These are phyloP conservation scores for Ophiostoma perfectum DNA, from an alignment of 2,329 filamentous ascomycete species.

Conservation along the genomic window DNA sequence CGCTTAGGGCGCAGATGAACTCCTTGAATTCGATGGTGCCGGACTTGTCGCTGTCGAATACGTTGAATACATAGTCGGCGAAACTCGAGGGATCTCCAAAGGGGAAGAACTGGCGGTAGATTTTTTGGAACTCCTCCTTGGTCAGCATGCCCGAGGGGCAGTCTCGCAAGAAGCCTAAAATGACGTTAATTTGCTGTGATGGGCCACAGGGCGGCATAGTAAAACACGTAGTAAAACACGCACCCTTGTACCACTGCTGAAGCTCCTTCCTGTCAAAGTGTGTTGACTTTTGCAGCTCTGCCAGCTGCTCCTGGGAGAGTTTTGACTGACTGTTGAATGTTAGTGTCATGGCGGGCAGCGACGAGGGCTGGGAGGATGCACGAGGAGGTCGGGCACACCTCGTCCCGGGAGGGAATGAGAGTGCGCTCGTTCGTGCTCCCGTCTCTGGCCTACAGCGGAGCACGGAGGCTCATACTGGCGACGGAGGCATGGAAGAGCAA, in stretches of 20 bases:
- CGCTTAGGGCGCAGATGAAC: constrained; percentile 96
- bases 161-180: constrained; percentile 88
- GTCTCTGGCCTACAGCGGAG: no score
- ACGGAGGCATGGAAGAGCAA: not conserved
- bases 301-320: constrained; percentile 91
- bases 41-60: constrained; percentile 96
- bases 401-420: not conserved
- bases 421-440: no score
- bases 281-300: constrained; percentile 90
- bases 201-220: not conserved
- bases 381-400: not conserved
- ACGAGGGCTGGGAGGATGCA: not conserved
- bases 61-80: constrained; percentile 98
- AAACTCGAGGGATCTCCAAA: constrained; percentile 97
- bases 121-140: constrained; percentile 99
- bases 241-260: constrained; percentile 99
- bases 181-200: not conserved
- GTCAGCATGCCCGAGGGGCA: constrained; percentile 94
- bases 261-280: constrained; percentile 99
- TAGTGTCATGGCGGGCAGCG: not conserved
- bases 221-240: constrained; percentile 29
- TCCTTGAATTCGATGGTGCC: constrained; percentile 99
- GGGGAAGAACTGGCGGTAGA: constrained; percentile 98
- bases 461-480: no score
- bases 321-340: constrained; percentile 75